Evolutionary conservation across 805 yeast genomes (phyloP).

Genomic region (Starmerella stigmatis): DNA sequence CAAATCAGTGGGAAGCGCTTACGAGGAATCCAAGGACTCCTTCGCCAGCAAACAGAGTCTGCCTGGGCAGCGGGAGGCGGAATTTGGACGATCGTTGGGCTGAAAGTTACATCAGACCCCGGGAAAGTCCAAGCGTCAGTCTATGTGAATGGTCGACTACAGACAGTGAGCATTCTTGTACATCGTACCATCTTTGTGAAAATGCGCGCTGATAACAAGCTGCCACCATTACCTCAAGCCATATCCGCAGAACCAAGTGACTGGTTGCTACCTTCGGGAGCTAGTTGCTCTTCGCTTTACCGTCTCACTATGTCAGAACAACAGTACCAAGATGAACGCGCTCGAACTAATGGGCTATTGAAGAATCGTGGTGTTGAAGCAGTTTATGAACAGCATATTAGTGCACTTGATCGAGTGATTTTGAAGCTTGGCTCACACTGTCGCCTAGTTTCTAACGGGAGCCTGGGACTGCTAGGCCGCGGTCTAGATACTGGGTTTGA

Average conservation of each 20-base stretch:
- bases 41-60: slow-evolving; percentile 63
- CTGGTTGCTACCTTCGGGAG: slow-evolving; percentile 63
- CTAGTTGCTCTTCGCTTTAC: slow-evolving; percentile 40
- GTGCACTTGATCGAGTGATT: slow-evolving; percentile 59
- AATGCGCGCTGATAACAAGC: slow-evolving; percentile 34
- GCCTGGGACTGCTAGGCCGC: slow-evolving; percentile 71
- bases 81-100: slow-evolving; percentile 78
- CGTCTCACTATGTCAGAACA: slow-evolving; percentile 60
- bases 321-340: slow-evolving; percentile 44
- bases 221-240: slow-evolving; percentile 10
- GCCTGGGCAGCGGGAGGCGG: slow-evolving; percentile 48
- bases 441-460: slow-evolving; percentile 50
- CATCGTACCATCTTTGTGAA: slow-evolving; percentile 66
- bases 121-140: slow-evolving; percentile 75
- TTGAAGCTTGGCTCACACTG: slow-evolving; percentile 69
- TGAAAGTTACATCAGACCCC: slow-evolving; percentile 40
- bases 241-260: slow-evolving; percentile 40
- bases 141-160: slow-evolving; percentile 59
- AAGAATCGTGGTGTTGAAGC: slow-evolving; percentile 53
- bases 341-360: slow-evolving; percentile 51
- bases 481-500: slow-evolving; percentile 82
- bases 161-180: slow-evolving; percentile 58
- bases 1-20: slow-evolving; percentile 31
- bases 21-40: slow-evolving; percentile 51
- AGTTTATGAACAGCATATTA: slow-evolving; percentile 65